These are phyloP conservation scores for Kodamaea fungicola DNA, from an alignment of 1,139 yeast genomes.

Conservation along the genomic window DNA sequence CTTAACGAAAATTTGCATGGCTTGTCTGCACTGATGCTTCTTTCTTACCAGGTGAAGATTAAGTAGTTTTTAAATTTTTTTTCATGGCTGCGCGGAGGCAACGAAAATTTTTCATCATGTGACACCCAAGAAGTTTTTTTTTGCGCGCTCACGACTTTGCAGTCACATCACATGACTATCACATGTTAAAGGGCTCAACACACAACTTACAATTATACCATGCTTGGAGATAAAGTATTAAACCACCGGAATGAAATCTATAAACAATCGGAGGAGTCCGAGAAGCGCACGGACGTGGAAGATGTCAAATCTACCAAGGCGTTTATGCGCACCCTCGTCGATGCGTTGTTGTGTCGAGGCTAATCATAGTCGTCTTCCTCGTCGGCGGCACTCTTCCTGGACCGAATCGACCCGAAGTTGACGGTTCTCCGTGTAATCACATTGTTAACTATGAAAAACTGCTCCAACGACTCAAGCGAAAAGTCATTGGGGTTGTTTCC, in stretches of 20 bases:
- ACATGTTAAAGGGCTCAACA: background rate
- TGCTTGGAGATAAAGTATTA: background rate
- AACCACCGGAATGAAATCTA: background rate
- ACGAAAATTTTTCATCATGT: no score
- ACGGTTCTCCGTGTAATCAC: conserved; percentile 33
- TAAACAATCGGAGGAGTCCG: background rate
- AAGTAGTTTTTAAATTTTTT: background rate
- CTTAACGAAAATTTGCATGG: conserved; percentile 98
- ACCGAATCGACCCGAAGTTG: conserved; percentile 20
- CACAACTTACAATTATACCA: background rate
- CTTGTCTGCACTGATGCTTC: conserved; percentile 50
- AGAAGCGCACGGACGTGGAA: no score
- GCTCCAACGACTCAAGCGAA: conserved; percentile 44
- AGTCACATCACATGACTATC: no score
- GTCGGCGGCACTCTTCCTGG: conserved; percentile 10
- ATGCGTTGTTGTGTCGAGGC: background rate
- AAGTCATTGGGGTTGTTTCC: conserved; percentile 34
- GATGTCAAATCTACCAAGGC: no score
- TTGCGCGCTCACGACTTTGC: background rate
- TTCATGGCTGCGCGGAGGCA: no score
- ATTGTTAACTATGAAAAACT: conserved; percentile 28
- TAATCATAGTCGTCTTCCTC: conserved; percentile 19
- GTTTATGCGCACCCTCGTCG: no score
- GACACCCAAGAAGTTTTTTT: background rate
- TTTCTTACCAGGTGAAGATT: conserved; percentile 41